A percentile compares a stretch with the other conserved stretches of the same genome.
Conservation (phyloP, 306 rosid species). For the Gillenia trifoliata region DNA sequence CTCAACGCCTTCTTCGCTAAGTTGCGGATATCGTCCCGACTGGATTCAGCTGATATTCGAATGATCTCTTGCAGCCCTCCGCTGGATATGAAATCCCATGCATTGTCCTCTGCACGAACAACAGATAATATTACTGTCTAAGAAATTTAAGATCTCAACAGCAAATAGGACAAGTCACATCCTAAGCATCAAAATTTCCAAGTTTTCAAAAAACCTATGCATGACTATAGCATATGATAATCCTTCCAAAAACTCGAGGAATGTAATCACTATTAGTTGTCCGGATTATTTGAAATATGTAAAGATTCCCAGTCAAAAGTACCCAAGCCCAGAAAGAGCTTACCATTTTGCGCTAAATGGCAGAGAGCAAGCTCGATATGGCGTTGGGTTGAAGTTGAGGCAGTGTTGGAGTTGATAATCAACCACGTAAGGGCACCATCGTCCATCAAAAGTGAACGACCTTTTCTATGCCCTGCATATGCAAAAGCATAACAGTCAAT, state of each 20-base stretch:
- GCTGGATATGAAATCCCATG: constrained; percentile 33
- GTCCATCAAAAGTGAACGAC: constrained; percentile 50
- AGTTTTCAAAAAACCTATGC: background rate
- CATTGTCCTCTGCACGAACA: constrained; percentile 44
- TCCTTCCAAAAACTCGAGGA: background rate
- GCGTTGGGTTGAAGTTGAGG: constrained; percentile 49
- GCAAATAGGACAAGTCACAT: background rate
- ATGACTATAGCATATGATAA: background rate
- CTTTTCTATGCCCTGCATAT: constrained; percentile 49
- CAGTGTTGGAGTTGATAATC: constrained; percentile 34
- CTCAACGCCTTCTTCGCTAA: constrained; percentile 48
- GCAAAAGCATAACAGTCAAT: background rate
- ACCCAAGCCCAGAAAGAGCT: background rate
- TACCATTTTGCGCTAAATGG: constrained; percentile 75
- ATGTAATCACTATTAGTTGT: background rate
- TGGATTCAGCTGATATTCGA: constrained; percentile 45
- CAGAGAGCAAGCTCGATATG: constrained; percentile 66
- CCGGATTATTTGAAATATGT: background rate
- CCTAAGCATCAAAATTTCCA: background rate
- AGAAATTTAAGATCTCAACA: background rate
- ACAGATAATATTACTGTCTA: background rate
- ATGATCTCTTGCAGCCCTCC: constrained; percentile 51
- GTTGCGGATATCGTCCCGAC: constrained; percentile 57
- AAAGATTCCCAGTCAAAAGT: background rate
- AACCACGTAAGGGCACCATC: constrained; percentile 58